Evolutionary conservation across 2,329 filamentous ascomycete species (phyloP).

Genomic region (Corynespora cassiicola): DNA sequence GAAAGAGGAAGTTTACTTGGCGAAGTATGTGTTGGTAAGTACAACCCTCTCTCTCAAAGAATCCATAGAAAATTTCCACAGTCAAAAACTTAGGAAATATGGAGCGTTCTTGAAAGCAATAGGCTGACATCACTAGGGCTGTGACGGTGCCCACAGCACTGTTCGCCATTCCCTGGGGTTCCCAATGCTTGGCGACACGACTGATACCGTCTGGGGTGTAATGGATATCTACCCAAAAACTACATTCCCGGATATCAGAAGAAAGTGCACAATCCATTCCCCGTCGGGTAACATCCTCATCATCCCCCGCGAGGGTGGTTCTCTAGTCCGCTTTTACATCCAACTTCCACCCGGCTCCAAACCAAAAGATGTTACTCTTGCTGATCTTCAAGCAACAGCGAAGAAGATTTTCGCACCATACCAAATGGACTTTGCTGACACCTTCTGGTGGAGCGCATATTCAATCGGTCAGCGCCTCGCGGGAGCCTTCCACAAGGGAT

Average conservation of each 20-base stretch:
- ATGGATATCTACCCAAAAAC: slow-evolving; percentile 60
- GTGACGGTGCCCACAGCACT: slow-evolving; percentile 61
- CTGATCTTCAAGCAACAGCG: slow-evolving; percentile 61
- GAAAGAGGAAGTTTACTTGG: slow-evolving; percentile 35
- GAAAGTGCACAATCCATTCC: slow-evolving; percentile 57
- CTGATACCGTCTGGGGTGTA: slow-evolving; percentile 64
- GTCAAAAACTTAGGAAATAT: too few species aligned
- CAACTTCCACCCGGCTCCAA: slow-evolving; percentile 60
- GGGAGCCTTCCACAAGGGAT: slow-evolving; percentile 69
- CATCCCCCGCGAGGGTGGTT: slow-evolving; percentile 61
- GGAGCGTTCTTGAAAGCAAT: too few species aligned
- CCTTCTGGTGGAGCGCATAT: slow-evolving; percentile 76
- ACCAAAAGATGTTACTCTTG: slow-evolving; percentile 59
- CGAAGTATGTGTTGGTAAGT: slow-evolving; percentile 47
- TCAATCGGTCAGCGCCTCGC: slow-evolving; percentile 75
- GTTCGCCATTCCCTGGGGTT: slow-evolving; percentile 59
- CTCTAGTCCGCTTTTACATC: slow-evolving; percentile 68
- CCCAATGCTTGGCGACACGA: slow-evolving; percentile 66
- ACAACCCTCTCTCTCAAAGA: neutral
- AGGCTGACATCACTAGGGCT: slow-evolving; percentile 51
- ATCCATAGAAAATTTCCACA: neutral
- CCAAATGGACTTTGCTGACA: slow-evolving; percentile 60
- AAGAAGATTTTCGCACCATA: slow-evolving; percentile 63
- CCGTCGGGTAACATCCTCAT: slow-evolving; percentile 55
- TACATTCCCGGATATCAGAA: slow-evolving; percentile 58